Percentiles rank a stretch among this genome's conserved stretches.
Evolutionary conservation across 768 basidiomycete genomes (phyloP).

Genomic region (Aureoboletus auriporus): DNA sequence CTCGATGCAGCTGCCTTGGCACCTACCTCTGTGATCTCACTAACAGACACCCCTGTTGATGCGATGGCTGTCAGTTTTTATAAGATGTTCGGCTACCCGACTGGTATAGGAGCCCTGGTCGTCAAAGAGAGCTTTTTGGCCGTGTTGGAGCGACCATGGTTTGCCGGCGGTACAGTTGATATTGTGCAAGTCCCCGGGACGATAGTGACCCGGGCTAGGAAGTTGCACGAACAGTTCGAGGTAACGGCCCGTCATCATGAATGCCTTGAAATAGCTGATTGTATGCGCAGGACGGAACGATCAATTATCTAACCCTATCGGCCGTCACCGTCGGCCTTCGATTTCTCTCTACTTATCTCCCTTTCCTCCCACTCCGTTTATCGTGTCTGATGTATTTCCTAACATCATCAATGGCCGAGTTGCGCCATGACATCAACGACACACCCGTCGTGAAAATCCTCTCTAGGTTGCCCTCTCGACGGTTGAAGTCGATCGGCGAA

Average conservation of each 20-base stretch:
- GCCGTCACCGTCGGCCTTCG: slow-evolving; percentile 77
- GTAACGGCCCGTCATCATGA: slow-evolving; percentile 33
- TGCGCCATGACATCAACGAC: slow-evolving; percentile 60
- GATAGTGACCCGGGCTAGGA: slow-evolving; percentile 55
- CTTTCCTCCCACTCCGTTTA: slow-evolving; percentile 73
- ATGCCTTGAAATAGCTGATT: slow-evolving; percentile 2
- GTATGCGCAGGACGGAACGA: slow-evolving; percentile 67
- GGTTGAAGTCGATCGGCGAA: slow-evolving; percentile 56
- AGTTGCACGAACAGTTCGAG: slow-evolving; percentile 75
- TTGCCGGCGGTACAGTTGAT: slow-evolving; percentile 78
- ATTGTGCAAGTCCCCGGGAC: slow-evolving; percentile 79
- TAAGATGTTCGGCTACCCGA: slow-evolving; percentile 89
- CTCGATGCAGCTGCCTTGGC: slow-evolving; percentile 81
- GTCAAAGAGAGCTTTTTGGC: slow-evolving; percentile 66
- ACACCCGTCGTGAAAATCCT: slow-evolving; percentile 64
- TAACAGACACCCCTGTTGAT: slow-evolving; percentile 66
- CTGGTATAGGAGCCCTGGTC: slow-evolving; percentile 76
- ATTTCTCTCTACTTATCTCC: slow-evolving; percentile 74
- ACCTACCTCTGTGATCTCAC: slow-evolving; percentile 64
- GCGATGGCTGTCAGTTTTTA: slow-evolving; percentile 84
- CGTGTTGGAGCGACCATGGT: slow-evolving; percentile 71
- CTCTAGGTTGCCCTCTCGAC: slow-evolving; percentile 54
- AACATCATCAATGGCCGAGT: slow-evolving; percentile 45
- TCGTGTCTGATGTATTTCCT: slow-evolving; percentile 65
- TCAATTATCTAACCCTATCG: slow-evolving; percentile 74